Evolutionary conservation across 192 early-diverging fungal genomes (phyloP).

Genomic region (Podila verticillata): DNA sequence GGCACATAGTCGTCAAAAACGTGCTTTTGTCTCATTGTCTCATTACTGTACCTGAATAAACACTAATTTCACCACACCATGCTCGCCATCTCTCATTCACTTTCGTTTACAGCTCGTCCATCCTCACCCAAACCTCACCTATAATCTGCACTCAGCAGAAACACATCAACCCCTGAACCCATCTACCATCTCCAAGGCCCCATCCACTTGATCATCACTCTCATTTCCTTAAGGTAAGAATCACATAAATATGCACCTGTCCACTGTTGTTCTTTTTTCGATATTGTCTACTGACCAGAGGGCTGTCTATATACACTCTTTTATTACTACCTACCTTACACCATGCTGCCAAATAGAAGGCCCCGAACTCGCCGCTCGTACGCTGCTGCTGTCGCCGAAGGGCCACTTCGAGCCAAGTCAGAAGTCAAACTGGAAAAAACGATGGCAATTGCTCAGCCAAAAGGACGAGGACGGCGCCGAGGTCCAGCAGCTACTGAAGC

Average conservation of each 20-base stretch:
- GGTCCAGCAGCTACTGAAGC: too few relatives aligned
- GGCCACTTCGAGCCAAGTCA: neutral
- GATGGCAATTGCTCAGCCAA: neutral
- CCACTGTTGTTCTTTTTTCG: neutral
- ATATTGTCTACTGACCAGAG: neutral
- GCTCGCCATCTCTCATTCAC: neutral
- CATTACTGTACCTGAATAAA: too few relatives aligned
- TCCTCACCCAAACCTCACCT: slow-evolving; percentile 1
- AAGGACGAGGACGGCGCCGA: neutral
- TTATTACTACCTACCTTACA: neutral
- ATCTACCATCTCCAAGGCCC: slow-evolving; percentile 1
- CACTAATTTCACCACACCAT: neutral
- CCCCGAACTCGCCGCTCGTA: neutral
- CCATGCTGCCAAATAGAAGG: neutral
- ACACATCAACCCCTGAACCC: slow-evolving; percentile 6
- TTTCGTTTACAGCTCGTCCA: slow-evolving; percentile 2
- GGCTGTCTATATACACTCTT: neutral
- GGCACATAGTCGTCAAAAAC: too few relatives aligned
- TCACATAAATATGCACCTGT: neutral
- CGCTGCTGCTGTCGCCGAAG: neutral
- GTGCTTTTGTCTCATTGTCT: too few relatives aligned
- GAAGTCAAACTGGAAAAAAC: neutral
- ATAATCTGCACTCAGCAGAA: slow-evolving; percentile 7
- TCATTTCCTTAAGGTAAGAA: neutral
- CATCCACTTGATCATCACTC: neutral